phyloP scores from a whole-genome alignment of 2,329 filamentous ascomycete genomes.

The Lecanicillium sp. region DNA sequence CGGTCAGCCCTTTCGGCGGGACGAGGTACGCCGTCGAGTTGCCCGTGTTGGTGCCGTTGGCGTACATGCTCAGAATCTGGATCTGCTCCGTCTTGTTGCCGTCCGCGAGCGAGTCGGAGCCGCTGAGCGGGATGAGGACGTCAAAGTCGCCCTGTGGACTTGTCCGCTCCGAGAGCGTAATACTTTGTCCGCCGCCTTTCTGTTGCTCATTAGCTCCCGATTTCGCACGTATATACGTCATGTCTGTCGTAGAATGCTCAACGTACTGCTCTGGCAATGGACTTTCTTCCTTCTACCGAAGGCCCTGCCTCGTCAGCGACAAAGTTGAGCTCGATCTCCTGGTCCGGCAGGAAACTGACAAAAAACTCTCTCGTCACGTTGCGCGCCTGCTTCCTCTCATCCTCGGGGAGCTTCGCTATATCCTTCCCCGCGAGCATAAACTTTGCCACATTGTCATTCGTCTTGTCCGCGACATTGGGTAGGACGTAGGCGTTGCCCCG shows the following conservation, averaged over 20 bases:
- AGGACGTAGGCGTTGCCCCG: slow-evolving; percentile 80
- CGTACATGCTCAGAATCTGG: slow-evolving; percentile 63
- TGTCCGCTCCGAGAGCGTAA: slow-evolving; percentile 60
- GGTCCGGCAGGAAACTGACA: slow-evolving; percentile 65
- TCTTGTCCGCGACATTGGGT: slow-evolving; percentile 58
- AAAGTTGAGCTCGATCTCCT: slow-evolving; percentile 58
- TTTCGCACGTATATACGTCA: too few species aligned
- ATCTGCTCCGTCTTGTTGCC: slow-evolving; percentile 60
- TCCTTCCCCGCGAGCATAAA: slow-evolving; percentile 58
- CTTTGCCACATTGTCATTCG: slow-evolving; percentile 63
- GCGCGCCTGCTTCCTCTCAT: slow-evolving; percentile 60
- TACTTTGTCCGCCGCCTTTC: slow-evolving; percentile 54
- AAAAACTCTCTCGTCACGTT: slow-evolving; percentile 70
- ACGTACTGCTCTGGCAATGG: too few species aligned
- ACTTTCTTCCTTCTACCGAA: too few species aligned
- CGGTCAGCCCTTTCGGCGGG: slow-evolving; percentile 61
- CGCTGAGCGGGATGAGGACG: slow-evolving; percentile 56
- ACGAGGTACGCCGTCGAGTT: slow-evolving; percentile 75
- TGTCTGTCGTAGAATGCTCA: too few species aligned
- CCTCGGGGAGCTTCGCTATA: slow-evolving; percentile 48
- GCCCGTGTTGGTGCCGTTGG: slow-evolving; percentile 57
- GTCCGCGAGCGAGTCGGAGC: slow-evolving; percentile 46
- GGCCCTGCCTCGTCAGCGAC: too few species aligned
- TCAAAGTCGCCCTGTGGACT: slow-evolving; percentile 68
- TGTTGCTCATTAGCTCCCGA: slow-evolving; percentile 12